Base-by-base conservation (phyloP, 768 basidiomycete species). In the Panus rudis region DNA sequence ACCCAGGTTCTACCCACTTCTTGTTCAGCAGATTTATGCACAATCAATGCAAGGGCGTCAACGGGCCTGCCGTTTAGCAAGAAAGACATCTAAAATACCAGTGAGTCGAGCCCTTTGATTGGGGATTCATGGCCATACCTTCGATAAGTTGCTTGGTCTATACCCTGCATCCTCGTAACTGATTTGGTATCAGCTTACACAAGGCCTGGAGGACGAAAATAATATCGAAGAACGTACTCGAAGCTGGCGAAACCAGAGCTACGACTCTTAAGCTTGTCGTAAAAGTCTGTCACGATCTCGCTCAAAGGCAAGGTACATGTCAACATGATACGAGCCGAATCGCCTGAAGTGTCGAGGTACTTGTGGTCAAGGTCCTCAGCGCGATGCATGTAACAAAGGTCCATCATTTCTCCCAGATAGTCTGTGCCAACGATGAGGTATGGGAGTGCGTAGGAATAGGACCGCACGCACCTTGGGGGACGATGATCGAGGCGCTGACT, bases 91-190 rank as follows among this genome's bases (percentile, higher is more conserved):
- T 94, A 13, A 27, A 20, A n/a, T n/a, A n/a, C n/a, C n/a, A 22
- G 20, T n/a, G 17, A n/a, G 42, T 6, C 11, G n/a, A 25, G 13
- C 6, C 14, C 20, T 13, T 8, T 39, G 11, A n/a, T 12, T 8
- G 11, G 12, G 21, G 21, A 10, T 40, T 10, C 39, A 26, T 7
- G 21, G 13, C 10, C 26, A 26, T 20, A 92, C 91, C 76, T 94
- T 94, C 43, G 78, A 79, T 23, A 94, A 67, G 55, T 92, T 76
- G 52, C 88, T 90, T 44, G 67, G 64, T 57, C 76, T 73, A 62
- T 97, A 98, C 1, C 91, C 93, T 4, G 81, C 90, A 60, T 93
- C 88, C 63, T 98, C 93, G 55, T 99, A 99, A 56, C 93, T 94
- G 37, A 34, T 33, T 43, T 20, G 41, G 11, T 39, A 16, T 13